phyloP scores from a whole-genome alignment of 805 yeast genomes.

The Candida rishiriensis region DNA sequence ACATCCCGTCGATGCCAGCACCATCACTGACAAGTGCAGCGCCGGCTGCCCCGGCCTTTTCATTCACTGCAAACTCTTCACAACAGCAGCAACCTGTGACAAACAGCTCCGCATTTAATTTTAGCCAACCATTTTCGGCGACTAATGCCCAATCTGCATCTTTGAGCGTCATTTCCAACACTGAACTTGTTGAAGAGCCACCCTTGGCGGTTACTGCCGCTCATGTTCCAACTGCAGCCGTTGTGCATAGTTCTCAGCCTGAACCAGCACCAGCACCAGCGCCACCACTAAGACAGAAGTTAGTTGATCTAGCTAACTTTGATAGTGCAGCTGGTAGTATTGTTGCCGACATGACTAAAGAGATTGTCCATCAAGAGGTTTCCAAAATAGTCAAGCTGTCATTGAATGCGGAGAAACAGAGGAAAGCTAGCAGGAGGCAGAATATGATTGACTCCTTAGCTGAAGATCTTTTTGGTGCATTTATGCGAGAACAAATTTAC shows the following conservation, averaged over 20 bases:
- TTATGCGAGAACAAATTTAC: conserved; percentile 53
- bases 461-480: conserved; percentile 52
- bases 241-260: background rate
- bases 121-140: no score
- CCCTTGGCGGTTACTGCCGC: background rate
- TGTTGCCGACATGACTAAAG: conserved; percentile 19
- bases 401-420: conserved; percentile 1
- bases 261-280: background rate
- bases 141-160: no score
- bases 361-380: conserved; percentile 27
- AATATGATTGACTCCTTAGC: conserved; percentile 35
- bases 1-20: no score
- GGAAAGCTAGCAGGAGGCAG: conserved; percentile 16
- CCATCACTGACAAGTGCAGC: no score
- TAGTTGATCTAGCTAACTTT: conserved; percentile 28
- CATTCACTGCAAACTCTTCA: no score
- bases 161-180: no score
- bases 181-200: background rate
- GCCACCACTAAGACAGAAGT: conserved; percentile 10
- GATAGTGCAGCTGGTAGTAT: conserved; percentile 26
- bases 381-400: conserved; percentile 3
- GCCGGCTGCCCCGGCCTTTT: no score
- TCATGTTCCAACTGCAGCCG: background rate
- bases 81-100: no score
- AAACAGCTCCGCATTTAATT: no score